Evolutionary conservation across 1,284 basidiomycete genomes (phyloP).

Genomic region (Cystobasidium sp.): DNA sequence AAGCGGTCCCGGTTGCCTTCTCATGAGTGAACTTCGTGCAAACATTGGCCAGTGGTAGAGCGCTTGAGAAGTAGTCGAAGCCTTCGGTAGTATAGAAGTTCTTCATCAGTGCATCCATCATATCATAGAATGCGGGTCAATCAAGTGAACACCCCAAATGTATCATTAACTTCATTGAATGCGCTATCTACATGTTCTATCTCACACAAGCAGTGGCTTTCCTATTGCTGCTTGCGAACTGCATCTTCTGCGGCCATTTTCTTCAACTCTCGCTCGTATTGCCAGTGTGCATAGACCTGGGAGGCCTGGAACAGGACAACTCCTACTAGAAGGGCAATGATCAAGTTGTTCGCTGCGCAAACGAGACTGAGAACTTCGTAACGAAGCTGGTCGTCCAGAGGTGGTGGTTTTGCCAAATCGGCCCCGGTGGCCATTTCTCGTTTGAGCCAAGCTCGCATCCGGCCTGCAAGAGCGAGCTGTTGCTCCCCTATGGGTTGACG

Average conservation of each 20-base stretch:
- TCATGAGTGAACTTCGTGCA: not conserved
- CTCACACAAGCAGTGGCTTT: too few species aligned
- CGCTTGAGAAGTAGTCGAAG: not conserved
- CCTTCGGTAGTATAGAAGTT: constrained; percentile 3
- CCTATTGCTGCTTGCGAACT: constrained; percentile 28
- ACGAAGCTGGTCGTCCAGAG: constrained; percentile 22
- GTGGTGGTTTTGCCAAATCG: constrained; percentile 21
- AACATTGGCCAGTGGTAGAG: not conserved
- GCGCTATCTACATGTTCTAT: too few species aligned
- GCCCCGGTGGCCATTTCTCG: constrained; percentile 24
- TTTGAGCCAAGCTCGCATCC: constrained; percentile 25
- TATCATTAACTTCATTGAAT: constrained; percentile 1
- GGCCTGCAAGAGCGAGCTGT: constrained; percentile 26
- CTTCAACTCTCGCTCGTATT: constrained; percentile 31
- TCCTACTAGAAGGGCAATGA: constrained; percentile 37
- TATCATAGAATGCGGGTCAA: not conserved
- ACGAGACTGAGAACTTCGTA: constrained; percentile 29
- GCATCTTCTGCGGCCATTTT: constrained; percentile 23
- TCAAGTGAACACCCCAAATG: not conserved
- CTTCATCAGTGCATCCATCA: not conserved
- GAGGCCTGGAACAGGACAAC: constrained; percentile 42
- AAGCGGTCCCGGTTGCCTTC: not conserved
- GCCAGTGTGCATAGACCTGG: constrained; percentile 38
- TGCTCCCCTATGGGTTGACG: constrained; percentile 31
- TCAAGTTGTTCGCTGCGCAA: constrained; percentile 43